Conservation (phyloP, 495 filamentous ascomycete species). For the Tuber calosporum region DNA sequence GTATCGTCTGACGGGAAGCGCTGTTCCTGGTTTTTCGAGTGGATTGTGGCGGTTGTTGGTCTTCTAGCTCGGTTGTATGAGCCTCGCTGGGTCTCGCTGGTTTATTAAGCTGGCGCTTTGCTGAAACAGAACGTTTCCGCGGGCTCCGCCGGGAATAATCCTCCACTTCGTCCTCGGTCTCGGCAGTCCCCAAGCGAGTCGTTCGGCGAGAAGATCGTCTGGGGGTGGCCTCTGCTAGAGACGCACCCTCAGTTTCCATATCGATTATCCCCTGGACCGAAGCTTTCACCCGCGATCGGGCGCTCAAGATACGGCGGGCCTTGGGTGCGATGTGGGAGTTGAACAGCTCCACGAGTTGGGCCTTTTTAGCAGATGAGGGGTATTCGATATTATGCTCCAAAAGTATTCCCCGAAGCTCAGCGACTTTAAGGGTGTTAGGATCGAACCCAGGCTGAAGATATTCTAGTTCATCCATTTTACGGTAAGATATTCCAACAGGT, state of each 20-base stretch:
- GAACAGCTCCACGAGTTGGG: slow-evolving; percentile 75
- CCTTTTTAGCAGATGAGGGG: slow-evolving; percentile 78
- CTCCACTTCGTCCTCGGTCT: slow-evolving; percentile 52
- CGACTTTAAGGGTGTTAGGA: slow-evolving; percentile 70
- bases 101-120: slow-evolving; percentile 49
- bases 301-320: slow-evolving; percentile 64
- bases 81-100: slow-evolving; percentile 52
- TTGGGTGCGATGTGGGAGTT: slow-evolving; percentile 70
- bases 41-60: slow-evolving; percentile 44
- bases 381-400: slow-evolving; percentile 79
- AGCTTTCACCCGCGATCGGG: slow-evolving; percentile 66
- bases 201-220: slow-evolving; percentile 28
- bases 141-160: slow-evolving; percentile 43
- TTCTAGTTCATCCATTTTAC: slow-evolving; percentile 55
- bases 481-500: slow-evolving; percentile 5
- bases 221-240: slow-evolving; percentile 23
- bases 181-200: slow-evolving; percentile 59
- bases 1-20: slow-evolving; percentile 23
- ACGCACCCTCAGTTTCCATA: slow-evolving; percentile 62
- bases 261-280: slow-evolving; percentile 80
- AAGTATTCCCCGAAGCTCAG: slow-evolving; percentile 78
- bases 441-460: slow-evolving; percentile 84
- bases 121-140: slow-evolving; percentile 40
- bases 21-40: slow-evolving; percentile 51
- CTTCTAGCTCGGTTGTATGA: slow-evolving; percentile 46